Evolutionary conservation across 805 yeast genomes (phyloP).

Genomic region (Saccharomyces kudriavzevii): DNA sequence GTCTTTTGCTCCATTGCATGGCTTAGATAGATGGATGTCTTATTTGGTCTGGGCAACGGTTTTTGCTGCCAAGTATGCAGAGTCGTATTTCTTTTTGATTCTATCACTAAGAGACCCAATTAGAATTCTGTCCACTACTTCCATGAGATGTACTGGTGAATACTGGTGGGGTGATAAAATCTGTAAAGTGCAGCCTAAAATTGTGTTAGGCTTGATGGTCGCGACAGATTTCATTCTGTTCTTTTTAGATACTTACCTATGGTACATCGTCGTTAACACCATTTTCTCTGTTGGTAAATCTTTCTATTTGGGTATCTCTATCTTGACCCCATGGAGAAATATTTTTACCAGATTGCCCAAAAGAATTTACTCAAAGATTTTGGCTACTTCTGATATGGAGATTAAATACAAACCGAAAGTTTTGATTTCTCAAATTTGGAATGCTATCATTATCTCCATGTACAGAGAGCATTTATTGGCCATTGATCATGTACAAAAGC

Average conservation of each 20-base stretch:
- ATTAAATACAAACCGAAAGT: constrained; percentile 98
- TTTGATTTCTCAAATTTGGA: constrained; percentile 96
- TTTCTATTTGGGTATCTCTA: constrained; percentile 96
- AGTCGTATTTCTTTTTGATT: constrained; percentile 87
- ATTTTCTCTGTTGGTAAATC: constrained; percentile 94
- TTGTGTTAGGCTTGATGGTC: constrained; percentile 87
- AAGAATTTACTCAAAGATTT: constrained; percentile 93
- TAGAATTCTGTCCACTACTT: constrained; percentile 72
- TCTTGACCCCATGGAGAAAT: constrained; percentile 98
- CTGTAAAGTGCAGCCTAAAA: constrained; percentile 79
- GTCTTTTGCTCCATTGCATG: constrained; percentile 67
- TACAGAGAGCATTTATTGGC: constrained; percentile 97
- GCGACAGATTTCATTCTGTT: constrained; percentile 87
- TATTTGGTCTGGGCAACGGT: constrained; percentile 83
- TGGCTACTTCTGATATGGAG: constrained; percentile 98
- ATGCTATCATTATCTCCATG: constrained; percentile 97
- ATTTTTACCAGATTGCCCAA: constrained; percentile 95
- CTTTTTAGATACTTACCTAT: constrained; percentile 96
- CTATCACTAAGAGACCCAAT: constrained; percentile 90
- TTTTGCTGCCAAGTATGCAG: constrained; percentile 78
- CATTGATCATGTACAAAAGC: constrained; percentile 95
- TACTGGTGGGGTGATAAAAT: constrained; percentile 67
- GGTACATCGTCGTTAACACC: constrained; percentile 95
- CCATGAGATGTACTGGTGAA: constrained; percentile 94
- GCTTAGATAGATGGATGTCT: constrained; percentile 92